Evolutionary conservation across 2,329 filamentous ascomycete genomes (phyloP), one percentile per base, ranked within the genome.

Genomic region (Penicillium sp.): DNA sequence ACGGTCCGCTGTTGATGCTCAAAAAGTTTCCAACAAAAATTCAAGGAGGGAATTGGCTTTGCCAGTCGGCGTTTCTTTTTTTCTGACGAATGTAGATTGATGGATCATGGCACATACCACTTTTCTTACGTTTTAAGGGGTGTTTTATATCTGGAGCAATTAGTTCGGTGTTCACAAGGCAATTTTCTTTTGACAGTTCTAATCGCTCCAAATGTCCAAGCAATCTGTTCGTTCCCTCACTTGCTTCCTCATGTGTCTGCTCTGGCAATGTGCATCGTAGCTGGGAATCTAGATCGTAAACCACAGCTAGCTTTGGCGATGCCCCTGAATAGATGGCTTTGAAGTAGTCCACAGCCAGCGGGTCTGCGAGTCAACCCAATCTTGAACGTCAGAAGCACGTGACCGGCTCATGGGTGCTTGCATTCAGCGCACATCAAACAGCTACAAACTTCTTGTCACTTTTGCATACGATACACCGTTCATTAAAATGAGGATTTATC

Each of bases 401-500:
- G 44, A 49, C 24, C 26, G 26, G n/a, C n/a, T n/a, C n/a, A n/a
- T n/a, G n/a, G n/a, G n/a, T n/a, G n/a, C n/a, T n/a, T n/a, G n/a
- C n/a, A n/a, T n/a, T n/a, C n/a, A n/a, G n/a, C n/a, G n/a, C n/a
- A n/a, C n/a, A n/a, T n/a, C n/a, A n/a, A n/a, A n/a, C n/a, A n/a
- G n/a, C n/a, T n/a, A n/a, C n/a, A n/a, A n/a, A n/a, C n/a, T n/a
- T n/a, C n/a, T n/a, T 37, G 23, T 23, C 8, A 20, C 21, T 30
- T 6, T 13, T 9, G 37, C 32, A 10, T 15, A 54, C 48, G n/a
- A n/a, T n/a, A n/a, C n/a, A n/a, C n/a, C n/a, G n/a, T n/a, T n/a
- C 9, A 8, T 18, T 12, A 13, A 32, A 36, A 84, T 88, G 82
- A 81, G 80, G 66, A 71, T 96, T 49, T 85, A 91, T 64, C 80